A percentile compares a stretch with the other conserved stretches of the same genome.
Evolutionary conservation across 768 basidiomycete genomes (phyloP).

Genomic region (Panellus pusillus): DNA sequence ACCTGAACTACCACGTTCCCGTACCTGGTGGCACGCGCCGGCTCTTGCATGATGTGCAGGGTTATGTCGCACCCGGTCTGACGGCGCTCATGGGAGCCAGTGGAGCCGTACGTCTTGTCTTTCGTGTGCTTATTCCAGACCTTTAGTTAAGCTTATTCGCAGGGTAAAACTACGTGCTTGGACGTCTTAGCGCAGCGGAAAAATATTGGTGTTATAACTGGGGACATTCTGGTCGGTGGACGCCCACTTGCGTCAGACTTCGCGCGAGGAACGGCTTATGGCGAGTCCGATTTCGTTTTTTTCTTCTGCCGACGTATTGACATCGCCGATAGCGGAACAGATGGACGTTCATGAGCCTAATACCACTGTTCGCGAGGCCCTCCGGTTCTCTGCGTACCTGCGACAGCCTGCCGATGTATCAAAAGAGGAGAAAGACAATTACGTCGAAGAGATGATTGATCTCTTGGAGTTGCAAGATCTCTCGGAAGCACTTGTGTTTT

Average conservation of each 20-base stretch:
- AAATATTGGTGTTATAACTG: constrained; percentile 65
- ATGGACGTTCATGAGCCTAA: constrained; percentile 86
- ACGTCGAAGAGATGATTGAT: constrained; percentile 79
- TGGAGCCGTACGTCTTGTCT: constrained; percentile 52
- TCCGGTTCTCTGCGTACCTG: constrained; percentile 83
- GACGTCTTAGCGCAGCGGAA: constrained; percentile 74
- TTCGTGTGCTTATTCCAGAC: background rate
- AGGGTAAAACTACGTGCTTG: constrained; percentile 72
- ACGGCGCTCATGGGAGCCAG: constrained; percentile 89
- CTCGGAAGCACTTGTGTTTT: constrained; percentile 79
- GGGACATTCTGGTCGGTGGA: constrained; percentile 67
- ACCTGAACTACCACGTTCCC: constrained; percentile 75
- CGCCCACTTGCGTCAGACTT: constrained; percentile 56
- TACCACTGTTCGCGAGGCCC: constrained; percentile 79
- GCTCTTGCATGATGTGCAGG: constrained; percentile 73
- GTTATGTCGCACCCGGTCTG: constrained; percentile 84
- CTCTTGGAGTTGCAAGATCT: constrained; percentile 82
- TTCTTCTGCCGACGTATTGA: constrained; percentile 25
- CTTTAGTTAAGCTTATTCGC: constrained; percentile 22
- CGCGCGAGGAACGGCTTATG: constrained; percentile 74
- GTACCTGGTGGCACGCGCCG: constrained; percentile 57
- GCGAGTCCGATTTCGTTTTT: constrained; percentile 36
- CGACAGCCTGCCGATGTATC: constrained; percentile 71
- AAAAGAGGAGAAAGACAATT: constrained; percentile 72
- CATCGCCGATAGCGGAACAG: constrained; percentile 58